Percentiles rank a stretch among this genome's conserved stretches.
phyloP scores from a whole-genome alignment of 176 grass and related monocot genomes.

The Oryza glaberrima region DNA sequence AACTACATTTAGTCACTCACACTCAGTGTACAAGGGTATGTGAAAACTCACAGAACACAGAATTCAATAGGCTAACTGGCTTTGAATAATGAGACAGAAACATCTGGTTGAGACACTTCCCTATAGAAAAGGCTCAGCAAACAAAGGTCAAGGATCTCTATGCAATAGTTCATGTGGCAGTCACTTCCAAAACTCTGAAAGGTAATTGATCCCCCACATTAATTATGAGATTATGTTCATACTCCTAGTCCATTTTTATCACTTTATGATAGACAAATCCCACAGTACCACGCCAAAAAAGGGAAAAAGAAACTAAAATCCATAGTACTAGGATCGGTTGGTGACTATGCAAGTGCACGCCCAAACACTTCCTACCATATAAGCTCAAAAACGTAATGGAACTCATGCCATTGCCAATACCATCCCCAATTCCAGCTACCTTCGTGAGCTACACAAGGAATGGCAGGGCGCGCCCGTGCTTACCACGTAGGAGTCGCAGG shows the following conservation, averaged over 20 bases:
- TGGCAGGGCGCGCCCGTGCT: not conserved
- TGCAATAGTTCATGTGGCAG: not conserved
- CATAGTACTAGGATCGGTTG: not conserved
- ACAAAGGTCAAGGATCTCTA: not conserved
- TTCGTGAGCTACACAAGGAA: not conserved
- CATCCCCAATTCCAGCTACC: not conserved
- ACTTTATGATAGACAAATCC: not conserved
- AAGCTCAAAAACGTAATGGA: not conserved
- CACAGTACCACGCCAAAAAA: no score
- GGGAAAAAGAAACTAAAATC: not conserved
- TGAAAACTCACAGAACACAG: not conserved
- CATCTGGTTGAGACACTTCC: slow-evolving; percentile 16
- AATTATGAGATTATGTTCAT: not conserved
- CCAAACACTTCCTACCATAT: not conserved
- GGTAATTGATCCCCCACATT: not conserved
- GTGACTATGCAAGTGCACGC: not conserved
- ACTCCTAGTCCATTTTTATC: not conserved
- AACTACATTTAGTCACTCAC: not conserved
- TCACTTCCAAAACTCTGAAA: not conserved
- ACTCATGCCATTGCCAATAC: not conserved
- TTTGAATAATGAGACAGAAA: not conserved
- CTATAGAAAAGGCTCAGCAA: not conserved
- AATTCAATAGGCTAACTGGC: not conserved
- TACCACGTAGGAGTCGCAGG: slow-evolving; percentile 73
- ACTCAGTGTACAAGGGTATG: not conserved